A percentile compares a stretch with the other conserved stretches of the same genome.
These are phyloP conservation scores for Phytophthora cajani DNA, from an alignment of 352 stramenopile species.

Conservation along the genomic window DNA sequence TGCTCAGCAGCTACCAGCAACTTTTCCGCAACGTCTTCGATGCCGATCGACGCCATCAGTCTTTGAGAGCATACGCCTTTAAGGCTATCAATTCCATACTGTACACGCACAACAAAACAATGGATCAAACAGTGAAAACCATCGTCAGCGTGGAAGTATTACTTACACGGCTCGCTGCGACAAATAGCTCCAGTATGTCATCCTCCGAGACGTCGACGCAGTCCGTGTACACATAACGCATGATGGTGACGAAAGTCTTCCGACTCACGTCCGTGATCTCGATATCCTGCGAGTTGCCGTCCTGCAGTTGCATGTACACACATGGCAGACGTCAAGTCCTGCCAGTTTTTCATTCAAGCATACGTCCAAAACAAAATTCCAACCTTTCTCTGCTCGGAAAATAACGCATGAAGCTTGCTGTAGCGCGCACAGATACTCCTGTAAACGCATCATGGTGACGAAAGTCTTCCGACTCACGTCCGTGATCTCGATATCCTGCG, in stretches of 20 bases:
- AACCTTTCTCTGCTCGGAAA: not conserved
- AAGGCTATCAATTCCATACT: not conserved
- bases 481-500: not conserved
- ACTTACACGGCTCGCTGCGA: not conserved
- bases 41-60: not conserved
- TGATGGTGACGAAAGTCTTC: not conserved
- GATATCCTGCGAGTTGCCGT: not conserved
- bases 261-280: not conserved
- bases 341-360: not conserved
- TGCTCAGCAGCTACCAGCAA: not conserved
- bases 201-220: not conserved
- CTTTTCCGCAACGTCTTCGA: not conserved
- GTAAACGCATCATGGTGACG: not conserved
- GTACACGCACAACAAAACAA: not conserved
- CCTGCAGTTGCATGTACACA: not conserved
- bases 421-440: not conserved
- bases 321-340: not conserved
- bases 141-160: not conserved
- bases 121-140: not conserved
- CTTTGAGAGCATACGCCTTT: not conserved
- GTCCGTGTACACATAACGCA: not conserved
- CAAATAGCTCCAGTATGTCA: not conserved
- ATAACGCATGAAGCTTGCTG: not conserved
- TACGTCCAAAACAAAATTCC: not conserved
- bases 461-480: not conserved